phyloP scores from a whole-genome alignment of 257 asterid genomes.

The Lithospermum erythrorhizon region DNA sequence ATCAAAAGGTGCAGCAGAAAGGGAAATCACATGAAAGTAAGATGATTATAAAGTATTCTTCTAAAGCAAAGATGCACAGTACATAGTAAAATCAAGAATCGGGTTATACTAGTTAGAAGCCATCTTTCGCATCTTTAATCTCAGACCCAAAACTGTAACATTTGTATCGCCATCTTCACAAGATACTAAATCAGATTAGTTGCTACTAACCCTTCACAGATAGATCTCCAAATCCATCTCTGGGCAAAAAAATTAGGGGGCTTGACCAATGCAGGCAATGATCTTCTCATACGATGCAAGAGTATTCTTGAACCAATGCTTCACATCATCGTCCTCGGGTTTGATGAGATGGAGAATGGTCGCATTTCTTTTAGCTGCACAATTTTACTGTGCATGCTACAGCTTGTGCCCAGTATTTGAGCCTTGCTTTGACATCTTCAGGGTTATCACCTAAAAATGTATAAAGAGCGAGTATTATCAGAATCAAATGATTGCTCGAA shows the following conservation, averaged over 20 bases:
- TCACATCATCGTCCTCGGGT: neutral
- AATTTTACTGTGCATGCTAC: neutral
- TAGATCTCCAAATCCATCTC: neutral
- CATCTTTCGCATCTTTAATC: neutral
- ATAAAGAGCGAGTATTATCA: neutral
- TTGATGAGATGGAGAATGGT: too few relatives aligned
- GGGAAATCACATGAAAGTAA: too few relatives aligned
- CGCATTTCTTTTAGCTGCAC: neutral
- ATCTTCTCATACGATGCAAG: neutral
- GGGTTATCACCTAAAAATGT: neutral
- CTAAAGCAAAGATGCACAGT: too few relatives aligned
- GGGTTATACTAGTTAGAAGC: neutral
- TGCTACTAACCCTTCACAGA: neutral
- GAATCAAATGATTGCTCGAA: neutral
- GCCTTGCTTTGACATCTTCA: neutral
- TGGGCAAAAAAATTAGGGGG: neutral
- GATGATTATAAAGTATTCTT: too few relatives aligned
- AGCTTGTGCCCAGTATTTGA: neutral
- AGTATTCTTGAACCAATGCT: neutral
- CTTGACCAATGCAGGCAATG: neutral
- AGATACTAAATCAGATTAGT: neutral
- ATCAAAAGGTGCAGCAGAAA: too few relatives aligned
- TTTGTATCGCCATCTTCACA: neutral
- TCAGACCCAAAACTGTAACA: neutral
- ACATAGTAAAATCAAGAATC: too few relatives aligned